A percentile compares a stretch with the other conserved stretches of the same genome.
Evolutionary conservation across 2,329 filamentous ascomycete species (phyloP).

Genomic region (Nothophaeocryptopus gaeumannii): DNA sequence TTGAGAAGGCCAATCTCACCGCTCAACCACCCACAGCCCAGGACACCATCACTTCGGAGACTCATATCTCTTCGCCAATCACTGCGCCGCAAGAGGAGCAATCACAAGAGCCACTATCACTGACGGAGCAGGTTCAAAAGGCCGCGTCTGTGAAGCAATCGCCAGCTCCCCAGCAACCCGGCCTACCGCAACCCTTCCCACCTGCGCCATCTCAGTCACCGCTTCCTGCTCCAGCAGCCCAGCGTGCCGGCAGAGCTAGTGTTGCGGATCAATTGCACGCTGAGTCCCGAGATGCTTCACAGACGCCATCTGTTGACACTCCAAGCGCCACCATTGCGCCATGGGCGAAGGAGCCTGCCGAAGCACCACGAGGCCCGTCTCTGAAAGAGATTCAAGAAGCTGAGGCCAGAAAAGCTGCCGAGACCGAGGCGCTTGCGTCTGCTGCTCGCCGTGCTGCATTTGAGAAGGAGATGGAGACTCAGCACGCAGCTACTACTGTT

Average conservation of each 20-base stretch:
- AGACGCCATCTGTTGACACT: slow-evolving; percentile 67
- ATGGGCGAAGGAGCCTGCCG: slow-evolving; percentile 82
- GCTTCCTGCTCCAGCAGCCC: slow-evolving; percentile 82
- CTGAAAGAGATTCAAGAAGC: slow-evolving; percentile 95
- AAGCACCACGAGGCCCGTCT: slow-evolving; percentile 78
- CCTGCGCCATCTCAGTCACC: slow-evolving; percentile 74
- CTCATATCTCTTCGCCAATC: too few relatives aligned
- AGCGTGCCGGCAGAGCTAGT: slow-evolving; percentile 72
- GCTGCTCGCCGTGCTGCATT: slow-evolving; percentile 72
- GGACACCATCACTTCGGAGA: too few relatives aligned
- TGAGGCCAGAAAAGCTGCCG: slow-evolving; percentile 87
- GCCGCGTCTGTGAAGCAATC: slow-evolving; percentile 62
- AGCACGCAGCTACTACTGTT: slow-evolving; percentile 52
- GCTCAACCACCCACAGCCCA: too few relatives aligned
- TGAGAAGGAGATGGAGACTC: slow-evolving; percentile 71
- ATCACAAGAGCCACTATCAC: slow-evolving; percentile 58
- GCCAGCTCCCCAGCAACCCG: slow-evolving; percentile 50
- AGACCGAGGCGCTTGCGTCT: slow-evolving; percentile 76
- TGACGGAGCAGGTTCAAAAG: slow-evolving; percentile 83
- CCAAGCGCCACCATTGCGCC: slow-evolving; percentile 76
- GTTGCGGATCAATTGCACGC: slow-evolving; percentile 70
- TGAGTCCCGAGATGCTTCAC: slow-evolving; percentile 69
- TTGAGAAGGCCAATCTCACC: slow-evolving; percentile 29
- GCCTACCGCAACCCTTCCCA: slow-evolving; percentile 72
- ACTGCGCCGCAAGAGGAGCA: slow-evolving; percentile 30